Conservation (phyloP, 768 basidiomycete genomes). For the Kwoniella sp. region DNA sequence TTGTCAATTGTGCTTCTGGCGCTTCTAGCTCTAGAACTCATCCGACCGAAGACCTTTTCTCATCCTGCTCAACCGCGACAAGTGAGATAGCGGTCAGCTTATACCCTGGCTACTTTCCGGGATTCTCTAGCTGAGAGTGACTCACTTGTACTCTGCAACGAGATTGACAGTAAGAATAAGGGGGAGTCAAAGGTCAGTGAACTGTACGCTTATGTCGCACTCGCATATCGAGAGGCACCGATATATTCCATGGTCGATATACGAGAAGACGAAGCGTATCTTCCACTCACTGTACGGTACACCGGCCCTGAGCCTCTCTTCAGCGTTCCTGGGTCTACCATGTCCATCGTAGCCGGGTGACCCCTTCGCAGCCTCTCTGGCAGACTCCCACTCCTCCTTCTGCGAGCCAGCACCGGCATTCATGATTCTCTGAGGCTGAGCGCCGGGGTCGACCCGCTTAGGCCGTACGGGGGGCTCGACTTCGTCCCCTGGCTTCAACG, state of each 20-base stretch:
- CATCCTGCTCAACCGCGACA: conserved; percentile 28
- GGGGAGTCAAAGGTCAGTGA: conserved; percentile 5
- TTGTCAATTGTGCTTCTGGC: too few species aligned
- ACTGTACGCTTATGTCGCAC: background rate
- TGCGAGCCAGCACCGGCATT: conserved; percentile 9
- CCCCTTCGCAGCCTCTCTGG: conserved; percentile 59
- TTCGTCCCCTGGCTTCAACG: conserved; percentile 35
- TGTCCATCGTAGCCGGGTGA: conserved; percentile 72
- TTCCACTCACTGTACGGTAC: conserved; percentile 54
- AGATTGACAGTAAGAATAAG: too few species aligned
- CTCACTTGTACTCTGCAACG: conserved; percentile 45
- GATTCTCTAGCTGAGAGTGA: background rate
- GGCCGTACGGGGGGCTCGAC: conserved; percentile 26
- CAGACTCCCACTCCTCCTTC: conserved; percentile 58
- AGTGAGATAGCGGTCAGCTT: background rate
- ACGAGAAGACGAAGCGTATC: background rate
- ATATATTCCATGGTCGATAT: background rate
- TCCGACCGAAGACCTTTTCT: conserved; percentile 50
- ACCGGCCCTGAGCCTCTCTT: conserved; percentile 73
- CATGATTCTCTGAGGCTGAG: conserved; percentile 38
- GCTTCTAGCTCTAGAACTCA: conserved; percentile 41
- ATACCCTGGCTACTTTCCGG: background rate
- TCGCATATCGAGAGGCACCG: too few species aligned
- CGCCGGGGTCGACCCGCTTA: conserved; percentile 27
- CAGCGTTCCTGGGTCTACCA: conserved; percentile 69